Conservation (phyloP, 225 moss, liverwort and hornwort genomes). For the Anthoceros angustus region DNA sequence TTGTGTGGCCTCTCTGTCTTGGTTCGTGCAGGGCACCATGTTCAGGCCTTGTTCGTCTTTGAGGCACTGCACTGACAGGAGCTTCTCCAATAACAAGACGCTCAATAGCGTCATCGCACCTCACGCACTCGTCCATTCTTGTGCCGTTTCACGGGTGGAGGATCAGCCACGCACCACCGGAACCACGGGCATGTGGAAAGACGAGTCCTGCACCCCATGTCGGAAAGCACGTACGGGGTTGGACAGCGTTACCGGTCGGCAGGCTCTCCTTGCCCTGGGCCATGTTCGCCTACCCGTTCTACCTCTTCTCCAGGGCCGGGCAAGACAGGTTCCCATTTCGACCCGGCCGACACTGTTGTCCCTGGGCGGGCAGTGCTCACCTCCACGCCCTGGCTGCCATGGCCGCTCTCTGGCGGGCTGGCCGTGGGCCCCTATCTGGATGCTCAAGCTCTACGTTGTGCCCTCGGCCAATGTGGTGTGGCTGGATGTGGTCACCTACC, state of each 20-base stretch:
- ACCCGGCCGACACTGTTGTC: constrained; percentile 68
- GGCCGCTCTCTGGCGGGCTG: constrained; percentile 44
- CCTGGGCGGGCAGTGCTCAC: constrained; percentile 66
- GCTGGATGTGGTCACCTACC: constrained; percentile 73
- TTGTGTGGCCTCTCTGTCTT: constrained; percentile 87
- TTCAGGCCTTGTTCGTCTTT: constrained; percentile 98
- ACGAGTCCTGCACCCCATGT: constrained; percentile 82
- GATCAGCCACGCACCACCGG: constrained; percentile 90
- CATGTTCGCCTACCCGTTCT: constrained; percentile 72
- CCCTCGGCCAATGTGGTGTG: constrained; percentile 76
- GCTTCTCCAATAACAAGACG: constrained; percentile 67
- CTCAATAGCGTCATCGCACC: constrained; percentile 62
- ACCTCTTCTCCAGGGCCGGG: constrained; percentile 64
- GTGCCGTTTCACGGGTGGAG: constrained; percentile 94
- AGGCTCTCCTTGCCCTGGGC: constrained; percentile 51
- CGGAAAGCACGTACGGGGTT: constrained; percentile 24
- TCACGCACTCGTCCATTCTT: constrained; percentile 74
- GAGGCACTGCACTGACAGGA: constrained; percentile 91
- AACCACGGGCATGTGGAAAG: constrained; percentile 85
- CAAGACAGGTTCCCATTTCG: constrained; percentile 62
- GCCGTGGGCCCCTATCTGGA: constrained; percentile 69
- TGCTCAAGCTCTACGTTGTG: constrained; percentile 69
- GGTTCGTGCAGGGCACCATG: constrained; percentile 96
- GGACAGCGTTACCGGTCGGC: constrained; percentile 13
- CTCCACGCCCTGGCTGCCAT: constrained; percentile 51